Base-by-base conservation (phyloP, 192 early-diverging fungal species). In the Chytriomyces hyalinus region DNA sequence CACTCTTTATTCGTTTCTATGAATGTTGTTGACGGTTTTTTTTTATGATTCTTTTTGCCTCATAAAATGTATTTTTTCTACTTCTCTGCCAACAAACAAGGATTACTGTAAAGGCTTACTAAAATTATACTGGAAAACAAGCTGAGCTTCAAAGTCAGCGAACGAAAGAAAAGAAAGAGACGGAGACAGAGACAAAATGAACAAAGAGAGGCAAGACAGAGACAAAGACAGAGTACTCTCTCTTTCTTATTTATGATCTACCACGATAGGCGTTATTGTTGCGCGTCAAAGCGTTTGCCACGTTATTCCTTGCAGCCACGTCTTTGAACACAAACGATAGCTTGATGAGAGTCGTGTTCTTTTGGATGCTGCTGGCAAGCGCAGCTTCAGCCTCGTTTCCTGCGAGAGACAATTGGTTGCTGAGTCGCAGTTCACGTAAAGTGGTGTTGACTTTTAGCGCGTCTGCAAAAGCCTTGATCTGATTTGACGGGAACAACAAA, bases 241-340 rank as follows among this genome's bases (percentile, higher is more conserved):
- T 4, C 13, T 13, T 4, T 20, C 3, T 57, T 57, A n/a, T 13
- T 57, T 4, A 57, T 3, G 53, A 57, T 57, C 53, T 57, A 13
- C 53, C 53, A 2, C 53, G 53, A 20, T 57, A 57, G 15, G 53
- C 53, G 20, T 57, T 57, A 20, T 57, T 57, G 20, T 57, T 57
- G 53, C 53, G 53, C 53, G 53, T 57, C 53, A 57, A 57, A 20
- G 53, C 53, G 53, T 57, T 57, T n/a, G 13, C 53, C 20, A 57
- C 53, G 15, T 13, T 57, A 20, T 57, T 57, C 53, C 53, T 13
- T 20, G 53, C 53, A 20, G 53, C 53, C 53, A 57, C 53, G 20
- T 57, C 53, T 57, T 20, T 57, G 4, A 57, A 57, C 53, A 57
- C 53, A 57, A 57, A 57, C 20, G 53, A 13, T n/a, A 57, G 53